Conservation (phyloP, 2,329 filamentous ascomycete genomes). For the Colletotrichum sp. region DNA sequence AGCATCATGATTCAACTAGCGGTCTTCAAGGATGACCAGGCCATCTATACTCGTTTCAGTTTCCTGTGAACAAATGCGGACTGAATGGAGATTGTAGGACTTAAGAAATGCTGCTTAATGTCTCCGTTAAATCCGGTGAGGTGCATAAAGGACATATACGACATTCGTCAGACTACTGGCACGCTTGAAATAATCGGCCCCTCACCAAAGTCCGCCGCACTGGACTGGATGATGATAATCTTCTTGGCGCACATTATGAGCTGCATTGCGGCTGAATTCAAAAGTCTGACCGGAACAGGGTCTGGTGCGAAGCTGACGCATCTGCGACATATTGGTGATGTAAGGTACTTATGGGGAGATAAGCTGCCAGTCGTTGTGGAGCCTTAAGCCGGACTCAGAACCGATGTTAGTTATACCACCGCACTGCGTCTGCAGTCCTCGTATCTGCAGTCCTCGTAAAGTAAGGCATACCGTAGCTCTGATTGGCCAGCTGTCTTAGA, state of each 20-base stretch:
- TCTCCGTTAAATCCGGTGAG: neutral
- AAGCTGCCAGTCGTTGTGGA: neutral
- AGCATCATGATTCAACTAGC: accelerated
- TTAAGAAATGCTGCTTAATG: neutral
- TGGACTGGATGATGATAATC: neutral
- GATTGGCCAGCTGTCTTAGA: neutral
- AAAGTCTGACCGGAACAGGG: accelerated
- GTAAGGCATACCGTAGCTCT: neutral
- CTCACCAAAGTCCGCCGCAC: neutral
- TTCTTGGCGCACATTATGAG: neutral
- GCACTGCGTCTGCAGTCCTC: accelerated
- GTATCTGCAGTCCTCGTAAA: too few relatives aligned
- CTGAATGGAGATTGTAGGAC: neutral
- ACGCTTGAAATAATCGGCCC: accelerated
- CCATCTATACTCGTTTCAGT: neutral
- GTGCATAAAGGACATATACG: neutral
- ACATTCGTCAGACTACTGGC: neutral
- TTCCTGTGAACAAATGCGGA: neutral
- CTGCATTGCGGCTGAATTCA: neutral
- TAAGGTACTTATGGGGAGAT: neutral
- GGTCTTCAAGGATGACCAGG: neutral
- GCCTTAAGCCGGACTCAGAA: neutral
- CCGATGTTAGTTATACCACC: neutral
- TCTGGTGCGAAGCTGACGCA: neutral
- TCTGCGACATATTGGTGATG: neutral